Evolutionary conservation across 768 basidiomycete species (phyloP).

Genomic region (Sporobolomyces phaffii): DNA sequence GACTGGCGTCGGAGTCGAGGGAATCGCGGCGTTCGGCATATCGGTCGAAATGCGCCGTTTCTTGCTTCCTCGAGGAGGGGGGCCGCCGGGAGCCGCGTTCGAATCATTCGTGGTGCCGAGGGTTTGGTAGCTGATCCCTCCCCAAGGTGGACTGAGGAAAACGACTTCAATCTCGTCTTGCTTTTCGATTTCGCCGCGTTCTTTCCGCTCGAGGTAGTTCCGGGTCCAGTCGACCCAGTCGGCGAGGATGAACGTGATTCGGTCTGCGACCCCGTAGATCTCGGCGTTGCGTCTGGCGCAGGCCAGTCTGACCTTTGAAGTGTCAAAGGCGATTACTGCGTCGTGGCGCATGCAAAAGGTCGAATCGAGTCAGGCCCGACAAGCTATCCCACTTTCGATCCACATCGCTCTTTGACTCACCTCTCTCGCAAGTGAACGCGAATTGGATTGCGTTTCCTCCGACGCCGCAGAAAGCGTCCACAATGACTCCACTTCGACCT

Average conservation of each 20-base stretch:
- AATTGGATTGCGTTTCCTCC: conserved; percentile 97
- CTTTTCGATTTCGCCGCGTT: not conserved
- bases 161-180: conserved; percentile 39
- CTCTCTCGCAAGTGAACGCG: conserved; percentile 88
- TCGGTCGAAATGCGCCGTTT: not conserved
- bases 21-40: not conserved
- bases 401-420: conserved; percentile 51
- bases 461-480: conserved; percentile 95
- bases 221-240: conserved; percentile 77
- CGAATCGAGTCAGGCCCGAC: not conserved
- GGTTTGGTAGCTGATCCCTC: conserved; percentile 40
- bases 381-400: not conserved
- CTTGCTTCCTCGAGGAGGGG: no score
- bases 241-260: conserved; percentile 84
- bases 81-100: no score
- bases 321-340: conserved; percentile 88
- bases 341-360: no score
- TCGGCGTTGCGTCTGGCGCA: conserved; percentile 89
- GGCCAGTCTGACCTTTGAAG: conserved; percentile 71
- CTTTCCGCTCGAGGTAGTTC: conserved; percentile 6
- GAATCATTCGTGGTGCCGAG: conserved; percentile 35
- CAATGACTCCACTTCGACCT: conserved; percentile 63
- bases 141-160: conserved; percentile 43
- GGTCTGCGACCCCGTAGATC: conserved; percentile 87
- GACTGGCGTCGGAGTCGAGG: not conserved